Evolutionary conservation across 306 rosid species (phyloP).

Genomic region (Cyamopsis tetragonoloba): DNA sequence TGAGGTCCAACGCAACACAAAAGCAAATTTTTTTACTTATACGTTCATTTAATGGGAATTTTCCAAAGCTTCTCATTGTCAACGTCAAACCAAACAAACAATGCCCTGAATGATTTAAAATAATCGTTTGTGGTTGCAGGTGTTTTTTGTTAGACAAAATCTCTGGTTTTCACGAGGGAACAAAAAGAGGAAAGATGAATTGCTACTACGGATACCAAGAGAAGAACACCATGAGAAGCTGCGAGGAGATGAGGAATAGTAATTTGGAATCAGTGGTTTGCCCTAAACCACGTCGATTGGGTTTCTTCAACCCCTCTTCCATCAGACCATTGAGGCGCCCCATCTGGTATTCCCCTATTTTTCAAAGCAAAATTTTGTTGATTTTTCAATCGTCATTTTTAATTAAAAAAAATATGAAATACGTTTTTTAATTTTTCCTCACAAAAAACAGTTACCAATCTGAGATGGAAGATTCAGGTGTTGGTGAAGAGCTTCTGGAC

Average conservation of each 20-base stretch:
- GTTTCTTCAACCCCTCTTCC: conserved; percentile 32
- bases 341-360: conserved; percentile 29
- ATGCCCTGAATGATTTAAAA: no score
- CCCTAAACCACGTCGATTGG: conserved; percentile 82
- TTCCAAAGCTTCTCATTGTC: no score
- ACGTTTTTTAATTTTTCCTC: neutral
- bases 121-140: conserved; percentile 31
- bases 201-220: conserved; percentile 51
- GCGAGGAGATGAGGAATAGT: conserved; percentile 58
- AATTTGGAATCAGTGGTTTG: conserved; percentile 71
- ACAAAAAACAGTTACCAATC: conserved; percentile 35
- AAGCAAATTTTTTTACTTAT: no score
- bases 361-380: neutral
- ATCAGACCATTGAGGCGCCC: conserved; percentile 47
- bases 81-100: no score
- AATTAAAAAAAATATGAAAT: neutral
- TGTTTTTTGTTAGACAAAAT: conserved; percentile 37
- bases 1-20: no score
- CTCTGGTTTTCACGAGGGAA: conserved; percentile 9
- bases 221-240: conserved; percentile 49
- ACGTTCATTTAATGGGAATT: no score
- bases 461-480: conserved; percentile 54
- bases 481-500: conserved; percentile 65
- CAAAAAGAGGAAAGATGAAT: conserved; percentile 42
- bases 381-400: neutral